Conservation (phyloP, 345 rosid species). For the Gossypium bickii region DNA sequence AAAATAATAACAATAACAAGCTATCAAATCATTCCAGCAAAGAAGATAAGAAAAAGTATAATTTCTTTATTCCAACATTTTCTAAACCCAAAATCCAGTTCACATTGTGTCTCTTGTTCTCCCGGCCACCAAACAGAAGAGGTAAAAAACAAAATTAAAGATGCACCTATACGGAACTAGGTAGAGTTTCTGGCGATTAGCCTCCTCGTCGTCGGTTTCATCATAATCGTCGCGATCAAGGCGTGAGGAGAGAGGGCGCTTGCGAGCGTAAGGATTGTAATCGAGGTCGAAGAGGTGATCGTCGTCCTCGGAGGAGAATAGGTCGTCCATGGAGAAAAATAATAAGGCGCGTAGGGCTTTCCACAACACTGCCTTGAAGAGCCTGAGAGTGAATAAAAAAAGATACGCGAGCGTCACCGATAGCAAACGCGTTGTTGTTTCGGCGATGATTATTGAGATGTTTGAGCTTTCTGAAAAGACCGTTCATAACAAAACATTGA, state of each 20-base stretch:
- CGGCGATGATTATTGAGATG: neutral
- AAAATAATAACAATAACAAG: neutral
- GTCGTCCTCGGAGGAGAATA: conserved; percentile 27
- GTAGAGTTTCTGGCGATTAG: conserved; percentile 29
- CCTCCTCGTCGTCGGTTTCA: conserved; percentile 17
- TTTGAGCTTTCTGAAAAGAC: conserved; percentile 17
- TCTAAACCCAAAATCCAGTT: neutral
- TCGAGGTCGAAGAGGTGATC: conserved; percentile 26
- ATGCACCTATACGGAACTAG: conserved; percentile 49
- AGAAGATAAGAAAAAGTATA: neutral
- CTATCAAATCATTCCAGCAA: neutral
- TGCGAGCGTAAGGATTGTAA: conserved; percentile 15
- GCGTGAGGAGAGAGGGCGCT: conserved; percentile 13
- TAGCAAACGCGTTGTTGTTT: conserved; percentile 30
- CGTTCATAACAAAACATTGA: conserved; percentile 15
- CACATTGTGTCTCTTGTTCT: neutral
- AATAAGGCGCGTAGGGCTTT: conserved; percentile 15
- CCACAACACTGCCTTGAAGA: conserved; percentile 24
- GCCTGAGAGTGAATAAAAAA: conserved; percentile 12
- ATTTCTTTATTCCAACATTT: neutral
- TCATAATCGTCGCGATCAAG: conserved; percentile 8
- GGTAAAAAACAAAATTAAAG: neutral
- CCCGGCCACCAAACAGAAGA: conserved; percentile 16
- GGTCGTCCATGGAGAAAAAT: conserved; percentile 27
- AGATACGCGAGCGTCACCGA: conserved; percentile 22